phyloP scores from a whole-genome alignment of 2,329 filamentous ascomycete species.

The Aspergillus latus region DNA sequence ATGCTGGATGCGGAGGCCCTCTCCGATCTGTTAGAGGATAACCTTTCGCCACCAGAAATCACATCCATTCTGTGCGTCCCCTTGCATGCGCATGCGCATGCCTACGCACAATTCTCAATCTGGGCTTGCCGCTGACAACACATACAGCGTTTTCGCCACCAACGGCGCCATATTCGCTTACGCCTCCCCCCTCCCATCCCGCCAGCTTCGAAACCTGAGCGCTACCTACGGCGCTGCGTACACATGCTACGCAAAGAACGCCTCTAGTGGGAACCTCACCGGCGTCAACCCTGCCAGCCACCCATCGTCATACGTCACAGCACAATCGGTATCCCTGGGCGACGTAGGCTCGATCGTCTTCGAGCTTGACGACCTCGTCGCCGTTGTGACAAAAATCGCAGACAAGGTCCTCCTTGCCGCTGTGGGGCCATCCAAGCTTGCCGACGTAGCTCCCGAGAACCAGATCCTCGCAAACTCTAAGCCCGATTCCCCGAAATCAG shows the following conservation, averaged over 20 bases:
- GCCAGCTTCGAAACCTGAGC: constrained; percentile 43
- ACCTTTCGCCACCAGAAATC: constrained; percentile 45
- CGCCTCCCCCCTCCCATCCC: constrained; percentile 40
- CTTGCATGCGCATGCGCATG: neutral
- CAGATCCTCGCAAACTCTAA: constrained; percentile 9
- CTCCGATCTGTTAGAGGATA: constrained; percentile 43
- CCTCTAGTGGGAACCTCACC: constrained; percentile 42
- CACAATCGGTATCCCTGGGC: constrained; percentile 42
- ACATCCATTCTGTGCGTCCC: constrained; percentile 43
- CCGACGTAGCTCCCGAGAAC: constrained; percentile 14
- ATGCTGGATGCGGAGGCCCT: constrained; percentile 46
- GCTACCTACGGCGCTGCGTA: constrained; percentile 47
- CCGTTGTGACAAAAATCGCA: constrained; percentile 43
- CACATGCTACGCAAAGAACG: constrained; percentile 43
- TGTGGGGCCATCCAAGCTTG: constrained; percentile 39
- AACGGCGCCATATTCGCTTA: constrained; percentile 48
- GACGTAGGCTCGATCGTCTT: constrained; percentile 48
- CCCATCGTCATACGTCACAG: constrained; percentile 45
- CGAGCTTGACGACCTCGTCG: constrained; percentile 42
- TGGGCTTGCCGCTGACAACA: constrained; percentile 7
- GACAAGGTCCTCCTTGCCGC: constrained; percentile 46
- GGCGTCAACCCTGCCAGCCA: constrained; percentile 45
- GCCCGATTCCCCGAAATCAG: constrained; percentile 5
- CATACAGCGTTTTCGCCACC: constrained; percentile 41
- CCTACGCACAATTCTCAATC: neutral